Evolutionary conservation across 106 monocot genomes (phyloP).

Genomic region (Cymbidium sinense): DNA sequence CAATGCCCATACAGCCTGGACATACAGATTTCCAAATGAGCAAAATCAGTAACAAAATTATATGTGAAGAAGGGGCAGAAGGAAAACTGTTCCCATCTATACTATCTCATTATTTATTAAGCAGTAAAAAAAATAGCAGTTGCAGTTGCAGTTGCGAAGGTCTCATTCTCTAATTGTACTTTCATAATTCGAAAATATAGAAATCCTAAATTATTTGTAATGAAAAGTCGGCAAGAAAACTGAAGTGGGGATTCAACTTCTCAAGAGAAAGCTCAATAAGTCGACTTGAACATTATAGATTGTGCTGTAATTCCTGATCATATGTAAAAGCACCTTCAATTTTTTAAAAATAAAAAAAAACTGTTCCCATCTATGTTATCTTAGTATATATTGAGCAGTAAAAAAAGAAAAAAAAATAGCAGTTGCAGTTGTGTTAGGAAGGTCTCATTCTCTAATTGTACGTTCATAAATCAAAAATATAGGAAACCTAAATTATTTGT

Average conservation of each 20-base stretch:
- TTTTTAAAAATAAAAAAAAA: no score
- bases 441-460: neutral
- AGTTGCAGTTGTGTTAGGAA: neutral
- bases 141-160: neutral
- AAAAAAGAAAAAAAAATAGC: neutral
- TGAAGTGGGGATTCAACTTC: neutral
- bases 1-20: constrained; percentile 44
- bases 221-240: neutral
- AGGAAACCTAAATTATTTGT: neutral
- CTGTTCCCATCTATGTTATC: no score
- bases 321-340: neutral
- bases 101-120: neutral
- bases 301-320: neutral
- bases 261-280: neutral
- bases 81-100: neutral
- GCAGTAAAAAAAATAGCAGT: neutral
- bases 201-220: neutral
- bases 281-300: neutral
- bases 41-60: neutral
- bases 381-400: no score
- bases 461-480: neutral
- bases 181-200: neutral
- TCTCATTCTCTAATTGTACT: neutral
- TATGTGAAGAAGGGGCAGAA: neutral
- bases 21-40: neutral